These are phyloP conservation scores for Cordia subcordata DNA, from an alignment of 257 asterid genomes.

Conservation along the genomic window DNA sequence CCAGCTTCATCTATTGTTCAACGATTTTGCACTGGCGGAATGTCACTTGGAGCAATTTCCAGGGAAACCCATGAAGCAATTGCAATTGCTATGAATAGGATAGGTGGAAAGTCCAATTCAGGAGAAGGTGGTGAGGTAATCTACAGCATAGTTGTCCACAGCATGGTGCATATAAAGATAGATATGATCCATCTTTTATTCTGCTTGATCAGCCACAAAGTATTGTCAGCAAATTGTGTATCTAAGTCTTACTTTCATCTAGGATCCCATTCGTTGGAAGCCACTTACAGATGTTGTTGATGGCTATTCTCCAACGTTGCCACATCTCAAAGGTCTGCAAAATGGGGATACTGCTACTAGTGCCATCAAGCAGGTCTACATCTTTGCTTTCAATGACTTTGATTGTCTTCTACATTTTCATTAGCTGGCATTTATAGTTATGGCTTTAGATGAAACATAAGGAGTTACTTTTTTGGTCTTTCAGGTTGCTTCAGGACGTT, in stretches of 20 bases:
- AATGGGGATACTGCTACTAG: slow-evolving; percentile 99
- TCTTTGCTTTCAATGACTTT: neutral
- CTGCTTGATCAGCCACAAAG: neutral
- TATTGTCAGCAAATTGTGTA: no score
- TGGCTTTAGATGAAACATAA: neutral
- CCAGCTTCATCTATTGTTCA: slow-evolving; percentile 84
- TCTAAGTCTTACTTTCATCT: slow-evolving; percentile 22
- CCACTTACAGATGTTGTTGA: slow-evolving; percentile 96
- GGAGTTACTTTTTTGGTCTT: slow-evolving; percentile 9
- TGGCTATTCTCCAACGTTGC: slow-evolving; percentile 96
- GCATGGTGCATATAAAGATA: neutral
- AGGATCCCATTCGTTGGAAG: slow-evolving; percentile 99
- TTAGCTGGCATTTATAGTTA: neutral
- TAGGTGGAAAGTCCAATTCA: slow-evolving; percentile 95
- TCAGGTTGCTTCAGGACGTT: slow-evolving; percentile 99
- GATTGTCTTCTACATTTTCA: neutral
- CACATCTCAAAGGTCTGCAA: slow-evolving; percentile 99
- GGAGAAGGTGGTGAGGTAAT: slow-evolving; percentile 99
- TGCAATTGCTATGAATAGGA: slow-evolving; percentile 97
- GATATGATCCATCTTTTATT: slow-evolving; percentile 3
- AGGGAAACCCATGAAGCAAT: slow-evolving; percentile 99
- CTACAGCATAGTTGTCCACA: neutral
- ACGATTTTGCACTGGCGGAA: slow-evolving; percentile 99
- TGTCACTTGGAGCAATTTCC: slow-evolving; percentile 99
- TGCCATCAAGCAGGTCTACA: slow-evolving; percentile 90